Percentiles rank a stretch among this genome's conserved stretches.
Evolutionary conservation across 2,329 filamentous ascomycete species (phyloP).

Genomic region (Aspergillus caelatus): DNA sequence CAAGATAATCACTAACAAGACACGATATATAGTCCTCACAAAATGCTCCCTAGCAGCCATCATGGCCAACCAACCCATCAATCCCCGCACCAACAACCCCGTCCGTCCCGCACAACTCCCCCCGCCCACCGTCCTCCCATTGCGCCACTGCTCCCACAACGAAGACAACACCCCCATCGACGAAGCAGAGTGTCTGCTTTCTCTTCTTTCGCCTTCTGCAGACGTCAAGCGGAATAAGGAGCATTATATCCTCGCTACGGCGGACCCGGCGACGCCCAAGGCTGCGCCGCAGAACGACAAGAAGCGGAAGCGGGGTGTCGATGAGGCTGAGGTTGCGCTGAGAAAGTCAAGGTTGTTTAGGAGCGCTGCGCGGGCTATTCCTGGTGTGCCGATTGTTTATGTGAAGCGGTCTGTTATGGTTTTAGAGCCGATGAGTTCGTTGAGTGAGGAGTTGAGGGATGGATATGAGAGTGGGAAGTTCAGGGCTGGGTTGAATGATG

Average conservation of each 20-base stretch:
- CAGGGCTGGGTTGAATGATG: conserved; percentile 42
- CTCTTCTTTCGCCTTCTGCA: conserved; percentile 43
- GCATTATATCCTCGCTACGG: conserved; percentile 51
- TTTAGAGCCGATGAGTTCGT: conserved; percentile 50
- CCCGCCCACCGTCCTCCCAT: conserved; percentile 47
- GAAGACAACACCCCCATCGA: conserved; percentile 45
- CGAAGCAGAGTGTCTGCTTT: conserved; percentile 48
- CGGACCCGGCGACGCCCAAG: conserved; percentile 38
- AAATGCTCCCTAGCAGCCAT: conserved; percentile 59
- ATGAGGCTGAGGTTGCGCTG: conserved; percentile 36
- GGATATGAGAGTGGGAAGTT: conserved; percentile 52
- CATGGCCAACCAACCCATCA: conserved; percentile 42
- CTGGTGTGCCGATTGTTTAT: conserved; percentile 54
- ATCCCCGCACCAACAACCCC: conserved; percentile 43
- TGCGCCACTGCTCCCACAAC: conserved; percentile 53
- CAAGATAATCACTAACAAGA: conserved; percentile 10
- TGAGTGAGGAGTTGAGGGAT: conserved; percentile 46
- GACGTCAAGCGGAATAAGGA: conserved; percentile 50
- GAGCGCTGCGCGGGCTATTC: conserved; percentile 44
- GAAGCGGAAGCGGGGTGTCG: conserved; percentile 38
- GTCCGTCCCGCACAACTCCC: conserved; percentile 47
- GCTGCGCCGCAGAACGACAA: conserved; percentile 24
- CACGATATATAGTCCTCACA: conserved; percentile 67
- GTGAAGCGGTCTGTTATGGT: conserved; percentile 56
- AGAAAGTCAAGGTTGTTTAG: conserved; percentile 39